phyloP scores from a whole-genome alignment of 2,329 filamentous ascomycete species.

The Peltaster fructicola region DNA sequence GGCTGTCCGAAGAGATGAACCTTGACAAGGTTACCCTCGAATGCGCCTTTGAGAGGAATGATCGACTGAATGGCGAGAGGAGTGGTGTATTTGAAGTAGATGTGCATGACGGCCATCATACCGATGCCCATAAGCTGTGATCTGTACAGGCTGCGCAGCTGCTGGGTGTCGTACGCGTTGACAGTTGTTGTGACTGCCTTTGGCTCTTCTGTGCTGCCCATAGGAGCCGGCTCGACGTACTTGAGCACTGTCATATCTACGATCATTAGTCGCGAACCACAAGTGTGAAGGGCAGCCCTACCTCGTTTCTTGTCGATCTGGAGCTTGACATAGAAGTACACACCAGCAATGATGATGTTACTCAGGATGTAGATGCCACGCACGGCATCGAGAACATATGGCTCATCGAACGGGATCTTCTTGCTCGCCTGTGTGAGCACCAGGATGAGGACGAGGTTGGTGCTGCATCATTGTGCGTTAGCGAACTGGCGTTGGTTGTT shows the following conservation, averaged over 20 bases:
- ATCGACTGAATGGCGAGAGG: conserved; percentile 96
- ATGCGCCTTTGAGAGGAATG: conserved; percentile 86
- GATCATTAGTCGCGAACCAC: conserved; percentile 2
- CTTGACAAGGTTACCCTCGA: conserved; percentile 93
- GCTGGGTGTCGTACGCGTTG: conserved; percentile 79
- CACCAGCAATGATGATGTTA: conserved; percentile 64
- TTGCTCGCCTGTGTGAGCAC: conserved; percentile 98
- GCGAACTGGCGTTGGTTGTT: conserved; percentile 1
- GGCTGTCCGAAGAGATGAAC: conserved; percentile 81
- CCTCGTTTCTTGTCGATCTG: conserved; percentile 96
- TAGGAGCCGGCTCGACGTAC: conserved; percentile 88
- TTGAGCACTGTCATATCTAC: conserved; percentile 92
- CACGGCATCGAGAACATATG: conserved; percentile 46
- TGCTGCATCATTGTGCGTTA: conserved; percentile 33
- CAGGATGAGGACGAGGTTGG: conserved; percentile 86
- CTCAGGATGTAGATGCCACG: conserved; percentile 48
- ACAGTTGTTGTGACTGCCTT: conserved; percentile 95
- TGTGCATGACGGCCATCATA: conserved; percentile 98
- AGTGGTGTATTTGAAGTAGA: conserved; percentile 99
- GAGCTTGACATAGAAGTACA: conserved; percentile 73
- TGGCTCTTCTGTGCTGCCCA: conserved; percentile 85
- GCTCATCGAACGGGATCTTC: conserved; percentile 86
- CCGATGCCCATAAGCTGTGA: conserved; percentile 85
- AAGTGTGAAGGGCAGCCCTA: conserved; percentile 26
- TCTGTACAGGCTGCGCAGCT: conserved; percentile 74